These are phyloP conservation scores for Lobosporangium transversale DNA, from an alignment of 192 early-diverging fungal genomes.

Conservation along the genomic window DNA sequence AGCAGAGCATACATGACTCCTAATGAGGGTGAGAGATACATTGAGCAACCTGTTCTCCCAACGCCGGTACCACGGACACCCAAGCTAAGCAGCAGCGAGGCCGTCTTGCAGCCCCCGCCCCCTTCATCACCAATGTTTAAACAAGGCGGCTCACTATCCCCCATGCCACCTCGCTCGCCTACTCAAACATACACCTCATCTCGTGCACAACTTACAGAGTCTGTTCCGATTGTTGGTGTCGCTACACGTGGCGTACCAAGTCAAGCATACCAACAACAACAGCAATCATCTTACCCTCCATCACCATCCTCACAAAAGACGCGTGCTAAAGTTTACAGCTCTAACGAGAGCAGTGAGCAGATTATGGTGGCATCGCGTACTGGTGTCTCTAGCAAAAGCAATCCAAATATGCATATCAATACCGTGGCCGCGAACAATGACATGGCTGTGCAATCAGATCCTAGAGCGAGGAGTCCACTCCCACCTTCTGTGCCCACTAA, in stretches of 20 bases:
- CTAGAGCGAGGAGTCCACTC: constrained; percentile 15
- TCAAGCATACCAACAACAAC: constrained; percentile 9
- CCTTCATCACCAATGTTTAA: not conserved
- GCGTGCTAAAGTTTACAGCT: not conserved
- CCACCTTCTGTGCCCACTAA: constrained; percentile 27
- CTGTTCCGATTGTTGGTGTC: constrained; percentile 23
- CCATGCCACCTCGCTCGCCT: constrained; percentile 23
- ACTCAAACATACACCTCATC: not conserved
- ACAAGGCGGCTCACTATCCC: constrained; percentile 12
- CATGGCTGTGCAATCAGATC: not conserved
- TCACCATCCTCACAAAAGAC: constrained; percentile 12
- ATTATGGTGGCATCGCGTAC: constrained; percentile 18
- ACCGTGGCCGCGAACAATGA: not conserved
- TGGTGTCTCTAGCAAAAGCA: not conserved
- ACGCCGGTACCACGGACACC: constrained; percentile 27
- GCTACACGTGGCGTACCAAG: constrained; percentile 18
- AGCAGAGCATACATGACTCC: constrained; percentile 4
- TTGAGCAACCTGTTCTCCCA: constrained; percentile 25
- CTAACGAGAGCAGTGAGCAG: constrained; percentile 24
- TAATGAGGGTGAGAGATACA: constrained; percentile 5
- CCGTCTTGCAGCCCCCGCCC: not conserved
- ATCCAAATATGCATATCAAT: constrained; percentile 14
- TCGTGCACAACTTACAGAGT: constrained; percentile 6
- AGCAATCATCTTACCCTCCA: constrained; percentile 1
- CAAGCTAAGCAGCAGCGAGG: constrained; percentile 9